Evolutionary conservation across 345 rosid species (phyloP).

Genomic region (Kernera saxatilis): DNA sequence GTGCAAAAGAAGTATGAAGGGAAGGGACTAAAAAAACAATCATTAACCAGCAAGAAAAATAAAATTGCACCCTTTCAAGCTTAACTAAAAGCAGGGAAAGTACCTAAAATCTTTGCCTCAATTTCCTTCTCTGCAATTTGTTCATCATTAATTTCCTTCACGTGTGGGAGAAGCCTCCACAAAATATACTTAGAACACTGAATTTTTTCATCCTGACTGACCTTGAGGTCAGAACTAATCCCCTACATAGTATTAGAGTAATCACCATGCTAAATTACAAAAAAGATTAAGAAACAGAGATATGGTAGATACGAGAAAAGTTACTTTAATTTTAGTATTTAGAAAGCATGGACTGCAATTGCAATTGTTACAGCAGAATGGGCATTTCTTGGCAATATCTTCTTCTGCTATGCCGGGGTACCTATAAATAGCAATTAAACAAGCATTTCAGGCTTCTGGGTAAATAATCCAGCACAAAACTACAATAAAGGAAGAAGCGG

Average conservation of each 20-base stretch:
- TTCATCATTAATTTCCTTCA: conserved; percentile 38
- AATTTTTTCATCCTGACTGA: conserved; percentile 17
- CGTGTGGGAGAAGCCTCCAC: conserved; percentile 37
- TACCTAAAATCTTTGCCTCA: conserved; percentile 49
- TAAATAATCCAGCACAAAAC: not conserved
- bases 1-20: not conserved
- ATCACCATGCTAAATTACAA: not conserved
- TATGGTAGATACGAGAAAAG: conserved; percentile 12
- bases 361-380: conserved; percentile 46
- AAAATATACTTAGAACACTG: conserved; percentile 33
- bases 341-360: conserved; percentile 57
- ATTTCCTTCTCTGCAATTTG: conserved; percentile 41
- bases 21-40: not conserved
- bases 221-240: not conserved
- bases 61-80: not conserved
- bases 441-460: not conserved
- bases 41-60: not conserved
- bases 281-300: not conserved
- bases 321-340: conserved; percentile 27
- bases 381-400: conserved; percentile 39
- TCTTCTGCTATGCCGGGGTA: conserved; percentile 44
- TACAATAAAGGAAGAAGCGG: not conserved
- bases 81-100: not conserved
- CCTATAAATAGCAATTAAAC: conserved; percentile 25
- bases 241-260: conserved; percentile 20